Percentiles rank a stretch among this genome's conserved stretches.
Conservation (phyloP, 129 eudicot species). For the Flaveria bidentis region DNA sequence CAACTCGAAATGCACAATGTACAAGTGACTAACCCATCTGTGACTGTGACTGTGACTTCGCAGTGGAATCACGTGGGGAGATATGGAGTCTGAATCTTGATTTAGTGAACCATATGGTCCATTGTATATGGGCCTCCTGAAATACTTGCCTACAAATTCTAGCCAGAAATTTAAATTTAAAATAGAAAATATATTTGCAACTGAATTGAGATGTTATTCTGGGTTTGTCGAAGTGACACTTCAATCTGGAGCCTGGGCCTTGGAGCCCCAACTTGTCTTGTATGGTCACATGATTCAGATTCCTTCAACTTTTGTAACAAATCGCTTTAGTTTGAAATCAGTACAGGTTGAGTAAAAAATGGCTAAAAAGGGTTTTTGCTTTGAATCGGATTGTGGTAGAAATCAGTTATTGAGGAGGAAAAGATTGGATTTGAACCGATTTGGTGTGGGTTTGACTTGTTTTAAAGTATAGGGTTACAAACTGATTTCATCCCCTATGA, state of each 20-base stretch:
- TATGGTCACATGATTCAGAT: not conserved
- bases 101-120: slow-evolving; percentile 8
- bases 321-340: not conserved
- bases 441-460: too few relatives aligned
- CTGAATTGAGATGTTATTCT: not conserved
- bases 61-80: slow-evolving; percentile 20
- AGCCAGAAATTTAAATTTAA: too few relatives aligned
- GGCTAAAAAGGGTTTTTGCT: too few relatives aligned
- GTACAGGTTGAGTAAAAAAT: too few relatives aligned
- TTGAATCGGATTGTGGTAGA: too few relatives aligned
- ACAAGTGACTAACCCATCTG: slow-evolving; percentile 5
- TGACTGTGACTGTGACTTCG: slow-evolving; percentile 16
- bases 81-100: slow-evolving; percentile 14
- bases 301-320: not conserved
- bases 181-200: too few relatives aligned
- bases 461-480: too few relatives aligned
- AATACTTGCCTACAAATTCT: not conserved
- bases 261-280: not conserved
- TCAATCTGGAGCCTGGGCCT: not conserved
- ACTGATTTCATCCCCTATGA: not conserved
- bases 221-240: not conserved
- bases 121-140: slow-evolving; percentile 11
- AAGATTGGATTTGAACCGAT: too few relatives aligned
- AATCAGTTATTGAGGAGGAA: too few relatives aligned
- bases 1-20: not conserved